phyloP scores from a whole-genome alignment of 139 green algal genomes.

The Volvox africanus region DNA sequence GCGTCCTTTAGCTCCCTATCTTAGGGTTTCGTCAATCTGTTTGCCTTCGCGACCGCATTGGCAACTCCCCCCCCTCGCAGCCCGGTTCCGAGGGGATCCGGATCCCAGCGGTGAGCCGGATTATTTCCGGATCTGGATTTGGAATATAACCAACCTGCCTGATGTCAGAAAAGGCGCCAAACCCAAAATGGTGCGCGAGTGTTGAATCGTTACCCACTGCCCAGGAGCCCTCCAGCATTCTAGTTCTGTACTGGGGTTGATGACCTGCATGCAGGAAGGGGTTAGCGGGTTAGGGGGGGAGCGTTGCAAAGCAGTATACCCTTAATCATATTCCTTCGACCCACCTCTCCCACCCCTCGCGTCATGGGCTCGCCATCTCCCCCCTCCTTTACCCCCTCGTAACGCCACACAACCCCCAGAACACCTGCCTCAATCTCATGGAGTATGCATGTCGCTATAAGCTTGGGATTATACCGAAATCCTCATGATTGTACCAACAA shows the following conservation, averaged over 20 bases:
- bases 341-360: background rate
- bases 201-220: background rate
- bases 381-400: too few relatives aligned
- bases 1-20: background rate
- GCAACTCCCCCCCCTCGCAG: background rate
- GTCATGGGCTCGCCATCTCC: background rate
- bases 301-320: background rate
- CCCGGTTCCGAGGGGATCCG: constrained; percentile 14
- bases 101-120: background rate
- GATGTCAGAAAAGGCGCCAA: constrained; percentile 12
- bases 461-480: too few relatives aligned
- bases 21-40: background rate
- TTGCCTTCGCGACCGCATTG: too few relatives aligned
- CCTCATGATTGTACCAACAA: too few relatives aligned
- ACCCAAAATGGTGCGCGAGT: constrained; percentile 16
- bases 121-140: constrained; percentile 38
- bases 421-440: too few relatives aligned
- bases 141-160: constrained; percentile 34
- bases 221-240: background rate
- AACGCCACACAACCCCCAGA: too few relatives aligned
- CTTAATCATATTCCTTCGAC: background rate
- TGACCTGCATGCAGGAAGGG: background rate
- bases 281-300: background rate
- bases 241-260: too few relatives aligned
- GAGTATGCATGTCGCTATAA: too few relatives aligned